Evolutionary conservation across 768 basidiomycete species (phyloP), one percentile per base, ranked within the genome.

Genomic region (Russula griseocarnosa): DNA sequence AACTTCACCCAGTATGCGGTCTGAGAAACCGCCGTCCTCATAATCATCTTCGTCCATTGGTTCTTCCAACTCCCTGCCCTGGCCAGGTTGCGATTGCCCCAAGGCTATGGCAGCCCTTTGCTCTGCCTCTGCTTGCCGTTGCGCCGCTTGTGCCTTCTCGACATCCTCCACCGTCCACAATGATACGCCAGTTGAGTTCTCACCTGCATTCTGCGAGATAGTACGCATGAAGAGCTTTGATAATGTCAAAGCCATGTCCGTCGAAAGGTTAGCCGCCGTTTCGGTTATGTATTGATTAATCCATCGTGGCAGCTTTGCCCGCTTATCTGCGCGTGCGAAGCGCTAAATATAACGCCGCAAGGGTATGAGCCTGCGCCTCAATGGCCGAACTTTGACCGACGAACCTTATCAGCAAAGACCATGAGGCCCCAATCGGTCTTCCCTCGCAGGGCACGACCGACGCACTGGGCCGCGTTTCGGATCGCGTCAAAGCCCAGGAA

Each of bases 241-340:
- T 59, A 97, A 78, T 4, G 92, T 93, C 66, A 98, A 76, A 3
- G 94, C 94, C 92, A 97, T 97, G 74, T 99, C 97, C 10, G 95
- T 98, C 14, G 97, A 98, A 55, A 99, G 80, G 75, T 98, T 99
- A 11, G 97, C 90, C 22, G 94, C 92, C 0, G 94, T 90, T 74
- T 98, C 97, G n/a, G 94, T 97, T 71, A 99, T 98, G 73, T 97
- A 98, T 72, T 96, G 94, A 73, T 98, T 98, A 69, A 99, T 98
- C 97, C 97, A 99, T 49, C 92, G 87, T 7, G 97, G 97, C 68
- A 99, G 79, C 80, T 98, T 98, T 40, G 93, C 90, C 42, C 96
- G 83, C 77, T 96, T 96, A 71, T 96, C 93, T 8, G 90, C 88
- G 55, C 94, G 84, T 13, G 93, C 92, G 72, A 94, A 96, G 24